These are phyloP conservation scores for Apiotrichum siamense DNA, from an alignment of 1,284 basidiomycete species.

Conservation along the genomic window DNA sequence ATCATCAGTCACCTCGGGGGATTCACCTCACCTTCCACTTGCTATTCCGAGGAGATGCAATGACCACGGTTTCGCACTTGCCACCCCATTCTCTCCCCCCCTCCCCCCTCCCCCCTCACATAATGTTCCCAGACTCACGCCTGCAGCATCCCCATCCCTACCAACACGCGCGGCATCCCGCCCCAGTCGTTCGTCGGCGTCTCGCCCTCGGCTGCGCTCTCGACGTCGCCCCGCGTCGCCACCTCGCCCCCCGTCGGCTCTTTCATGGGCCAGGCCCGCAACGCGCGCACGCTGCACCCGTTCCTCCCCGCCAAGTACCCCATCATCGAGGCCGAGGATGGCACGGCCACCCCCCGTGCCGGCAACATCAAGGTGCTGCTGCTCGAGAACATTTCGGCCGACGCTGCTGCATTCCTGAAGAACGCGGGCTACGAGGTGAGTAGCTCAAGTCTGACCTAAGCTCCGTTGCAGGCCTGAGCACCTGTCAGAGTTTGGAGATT, in stretches of 20 bases:
- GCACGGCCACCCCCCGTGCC: conserved; percentile 24
- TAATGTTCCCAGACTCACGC: conserved; percentile 17
- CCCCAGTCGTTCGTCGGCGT: conserved; percentile 21
- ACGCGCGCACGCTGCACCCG: conserved; percentile 41
- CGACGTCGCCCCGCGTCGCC: conserved; percentile 16
- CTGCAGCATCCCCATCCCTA: conserved; percentile 45
- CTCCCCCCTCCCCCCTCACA: conserved; percentile 13
- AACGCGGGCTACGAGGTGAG: conserved; percentile 66
- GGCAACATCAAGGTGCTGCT: conserved; percentile 57
- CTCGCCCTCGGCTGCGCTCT: conserved; percentile 24
- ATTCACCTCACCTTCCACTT: no score
- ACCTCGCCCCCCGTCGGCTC: conserved; percentile 27
- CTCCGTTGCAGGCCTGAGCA: no score
- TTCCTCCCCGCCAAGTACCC: conserved; percentile 44
- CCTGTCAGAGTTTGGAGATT: no score
- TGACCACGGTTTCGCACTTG: no score
- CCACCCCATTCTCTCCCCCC: no score
- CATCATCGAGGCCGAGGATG: conserved; percentile 23
- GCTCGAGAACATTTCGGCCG: conserved; percentile 91
- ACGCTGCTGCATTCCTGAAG: conserved; percentile 76
- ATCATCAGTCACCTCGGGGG: no score
- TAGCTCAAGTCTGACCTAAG: background rate
- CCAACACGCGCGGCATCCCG: conserved; percentile 43
- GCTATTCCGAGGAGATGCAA: no score
- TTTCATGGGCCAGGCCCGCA: conserved; percentile 3